A percentile compares a stretch with the other conserved stretches of the same genome.
phyloP scores from a whole-genome alignment of 2,329 filamentous ascomycete genomes.

The Colletotrichum lini region DNA sequence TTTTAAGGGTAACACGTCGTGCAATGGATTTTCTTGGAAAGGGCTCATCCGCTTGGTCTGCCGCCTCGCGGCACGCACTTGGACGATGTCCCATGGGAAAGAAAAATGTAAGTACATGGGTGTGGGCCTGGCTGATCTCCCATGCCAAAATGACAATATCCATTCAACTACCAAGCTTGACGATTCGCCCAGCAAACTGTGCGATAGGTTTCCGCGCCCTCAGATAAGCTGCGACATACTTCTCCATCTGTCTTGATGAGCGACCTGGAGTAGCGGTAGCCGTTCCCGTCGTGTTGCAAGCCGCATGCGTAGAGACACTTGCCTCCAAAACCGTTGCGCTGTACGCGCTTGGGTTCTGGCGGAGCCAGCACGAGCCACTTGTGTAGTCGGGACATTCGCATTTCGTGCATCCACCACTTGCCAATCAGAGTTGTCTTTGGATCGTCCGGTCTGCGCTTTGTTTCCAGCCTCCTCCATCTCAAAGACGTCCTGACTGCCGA shows the following conservation, averaged over 20 bases:
- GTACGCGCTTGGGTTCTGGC: background rate
- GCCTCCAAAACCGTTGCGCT: background rate
- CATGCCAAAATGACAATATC: too few species aligned
- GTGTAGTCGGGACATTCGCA: background rate
- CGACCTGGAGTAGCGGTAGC: conserved; percentile 3
- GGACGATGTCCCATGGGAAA: too few species aligned
- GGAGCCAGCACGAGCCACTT: background rate
- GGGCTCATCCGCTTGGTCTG: too few species aligned
- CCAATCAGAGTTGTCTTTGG: conserved; percentile 8
- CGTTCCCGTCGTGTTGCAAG: background rate
- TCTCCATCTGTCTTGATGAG: conserved; percentile 1
- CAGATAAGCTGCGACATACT: too few species aligned
- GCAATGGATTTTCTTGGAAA: too few species aligned
- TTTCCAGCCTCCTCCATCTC: background rate
- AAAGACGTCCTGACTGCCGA: background rate
- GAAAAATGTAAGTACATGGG: too few species aligned
- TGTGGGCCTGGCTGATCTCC: too few species aligned
- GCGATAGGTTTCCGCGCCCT: too few species aligned
- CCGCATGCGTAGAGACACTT: conserved; percentile 12
- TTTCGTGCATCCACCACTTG: background rate
- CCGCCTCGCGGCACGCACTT: too few species aligned
- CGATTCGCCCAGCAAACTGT: too few species aligned
- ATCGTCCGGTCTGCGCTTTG: background rate
- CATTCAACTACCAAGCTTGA: too few species aligned
- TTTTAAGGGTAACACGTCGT: too few species aligned